A percentile compares a stretch with the other conserved stretches of the same genome.
Conservation (phyloP, 148 eudicot species). For the Heliosperma pusillum region DNA sequence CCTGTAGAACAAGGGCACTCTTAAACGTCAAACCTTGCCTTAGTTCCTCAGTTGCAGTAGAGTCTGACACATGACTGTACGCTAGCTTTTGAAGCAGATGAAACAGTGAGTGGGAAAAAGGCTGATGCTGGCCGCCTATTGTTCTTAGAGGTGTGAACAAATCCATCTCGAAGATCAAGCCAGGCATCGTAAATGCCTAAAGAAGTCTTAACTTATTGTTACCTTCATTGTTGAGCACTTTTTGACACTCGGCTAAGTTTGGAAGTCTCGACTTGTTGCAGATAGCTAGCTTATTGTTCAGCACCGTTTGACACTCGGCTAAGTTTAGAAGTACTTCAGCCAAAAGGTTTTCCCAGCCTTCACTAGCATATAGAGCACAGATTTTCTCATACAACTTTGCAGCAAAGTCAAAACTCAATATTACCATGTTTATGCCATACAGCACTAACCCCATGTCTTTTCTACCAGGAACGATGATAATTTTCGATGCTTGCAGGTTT, state of each 20-base stretch:
- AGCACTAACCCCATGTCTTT: constrained; percentile 95
- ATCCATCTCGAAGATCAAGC: constrained; percentile 98
- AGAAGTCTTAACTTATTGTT: constrained; percentile 82
- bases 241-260: constrained; percentile 92
- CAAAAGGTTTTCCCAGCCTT: constrained; percentile 95
- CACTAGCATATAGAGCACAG: constrained; percentile 94
- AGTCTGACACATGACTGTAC: constrained; percentile 53
- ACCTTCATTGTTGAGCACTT: constrained; percentile 82
- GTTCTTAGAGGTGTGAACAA: constrained; percentile 66
- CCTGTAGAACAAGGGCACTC: constrained; percentile 77
- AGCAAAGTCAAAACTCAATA: constrained; percentile 81
- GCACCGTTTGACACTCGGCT: too few species aligned
- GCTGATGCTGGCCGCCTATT: constrained; percentile 75
- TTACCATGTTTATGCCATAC: too few species aligned
- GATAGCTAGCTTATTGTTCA: too few species aligned
- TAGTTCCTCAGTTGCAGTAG: constrained; percentile 29
- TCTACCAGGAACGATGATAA: constrained; percentile 95
- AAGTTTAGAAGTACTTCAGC: constrained; percentile 98
- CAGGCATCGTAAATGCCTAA: constrained; percentile 86
- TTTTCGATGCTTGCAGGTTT: too few species aligned
- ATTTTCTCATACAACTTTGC: constrained; percentile 88
- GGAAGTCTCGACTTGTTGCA: too few species aligned
- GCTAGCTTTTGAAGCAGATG: constrained; percentile 82
- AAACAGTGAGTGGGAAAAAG: constrained; percentile 76
- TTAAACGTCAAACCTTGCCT: constrained; percentile 52